Evolutionary conservation across 768 basidiomycete species (phyloP).

Genomic region (Termitomyces sp.): DNA sequence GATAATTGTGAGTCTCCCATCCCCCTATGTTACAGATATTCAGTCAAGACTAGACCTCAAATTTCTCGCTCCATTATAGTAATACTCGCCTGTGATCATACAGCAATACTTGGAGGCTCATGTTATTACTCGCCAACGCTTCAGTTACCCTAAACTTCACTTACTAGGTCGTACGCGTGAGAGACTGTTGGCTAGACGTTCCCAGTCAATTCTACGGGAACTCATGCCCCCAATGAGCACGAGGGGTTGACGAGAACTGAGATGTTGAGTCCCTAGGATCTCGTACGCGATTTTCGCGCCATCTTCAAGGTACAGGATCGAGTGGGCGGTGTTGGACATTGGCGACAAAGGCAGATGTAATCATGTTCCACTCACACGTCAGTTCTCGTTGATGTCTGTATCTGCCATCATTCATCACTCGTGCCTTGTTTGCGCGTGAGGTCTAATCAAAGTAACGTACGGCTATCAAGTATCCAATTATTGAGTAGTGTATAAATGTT

Average conservation of each 20-base stretch:
- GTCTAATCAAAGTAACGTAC: too few relatives aligned
- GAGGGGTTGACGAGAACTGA: constrained; percentile 26
- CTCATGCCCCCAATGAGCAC: constrained; percentile 40
- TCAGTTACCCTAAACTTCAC: neutral
- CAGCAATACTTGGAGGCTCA: constrained; percentile 27
- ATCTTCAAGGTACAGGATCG: constrained; percentile 27
- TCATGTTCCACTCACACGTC: too few relatives aligned
- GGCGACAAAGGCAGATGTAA: neutral
- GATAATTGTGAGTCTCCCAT: constrained; percentile 39
- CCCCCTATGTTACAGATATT: constrained; percentile 23
- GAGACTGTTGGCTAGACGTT: constrained; percentile 28
- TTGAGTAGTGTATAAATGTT: too few relatives aligned
- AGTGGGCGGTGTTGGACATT: constrained; percentile 11
- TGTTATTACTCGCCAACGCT: neutral
- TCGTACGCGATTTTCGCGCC: constrained; percentile 39
- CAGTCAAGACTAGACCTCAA: neutral
- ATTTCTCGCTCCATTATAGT: neutral
- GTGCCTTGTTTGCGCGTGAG: too few relatives aligned
- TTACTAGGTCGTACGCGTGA: constrained; percentile 34
- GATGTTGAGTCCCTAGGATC: constrained; percentile 28
- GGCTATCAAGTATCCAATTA: too few relatives aligned
- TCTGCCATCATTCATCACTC: too few relatives aligned
- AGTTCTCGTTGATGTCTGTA: too few relatives aligned
- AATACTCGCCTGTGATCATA: constrained; percentile 30
- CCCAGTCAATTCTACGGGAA: constrained; percentile 33